Percentiles rank a stretch among this genome's conserved stretches.
phyloP scores from a whole-genome alignment of 139 green algal species.

The Chlamydomonas incerta region DNA sequence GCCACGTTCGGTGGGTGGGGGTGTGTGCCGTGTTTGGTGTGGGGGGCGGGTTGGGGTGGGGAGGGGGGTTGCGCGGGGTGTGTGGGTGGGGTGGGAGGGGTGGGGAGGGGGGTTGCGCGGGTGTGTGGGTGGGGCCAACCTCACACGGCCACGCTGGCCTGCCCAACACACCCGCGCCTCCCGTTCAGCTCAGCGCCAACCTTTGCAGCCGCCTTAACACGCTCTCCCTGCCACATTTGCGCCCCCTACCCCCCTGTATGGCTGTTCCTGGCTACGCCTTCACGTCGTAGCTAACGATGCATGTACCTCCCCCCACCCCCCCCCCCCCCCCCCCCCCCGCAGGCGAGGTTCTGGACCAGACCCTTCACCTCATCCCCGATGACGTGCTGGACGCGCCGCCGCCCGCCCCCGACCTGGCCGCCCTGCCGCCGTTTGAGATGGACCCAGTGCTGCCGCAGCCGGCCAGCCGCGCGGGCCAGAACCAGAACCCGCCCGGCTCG shows the following conservation, averaged over 20 bases:
- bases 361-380: slow-evolving; percentile 46
- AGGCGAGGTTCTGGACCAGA: slow-evolving; percentile 47
- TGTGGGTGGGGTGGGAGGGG: no score
- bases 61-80: no score
- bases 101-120: no score
- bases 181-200: no score
- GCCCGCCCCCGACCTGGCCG: slow-evolving; percentile 5
- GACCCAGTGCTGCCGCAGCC: slow-evolving; percentile 1
- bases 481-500: slow-evolving; percentile 6
- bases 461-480: neutral
- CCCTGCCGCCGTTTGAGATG: slow-evolving; percentile 13
- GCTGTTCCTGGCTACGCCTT: no score
- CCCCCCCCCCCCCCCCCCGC: neutral
- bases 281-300: neutral
- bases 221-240: no score
- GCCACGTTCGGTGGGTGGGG: neutral
- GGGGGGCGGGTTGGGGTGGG: no score
- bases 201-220: no score
- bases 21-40: neutral
- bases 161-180: no score
- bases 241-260: neutral
- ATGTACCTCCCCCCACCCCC: neutral
- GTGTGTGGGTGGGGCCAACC: no score
- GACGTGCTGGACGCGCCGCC: slow-evolving; percentile 50
- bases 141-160: no score